Evolutionary conservation across 257 asterid genomes (phyloP), one percentile per base, ranked within the genome.

Genomic region (Solanum gandarillasii): DNA sequence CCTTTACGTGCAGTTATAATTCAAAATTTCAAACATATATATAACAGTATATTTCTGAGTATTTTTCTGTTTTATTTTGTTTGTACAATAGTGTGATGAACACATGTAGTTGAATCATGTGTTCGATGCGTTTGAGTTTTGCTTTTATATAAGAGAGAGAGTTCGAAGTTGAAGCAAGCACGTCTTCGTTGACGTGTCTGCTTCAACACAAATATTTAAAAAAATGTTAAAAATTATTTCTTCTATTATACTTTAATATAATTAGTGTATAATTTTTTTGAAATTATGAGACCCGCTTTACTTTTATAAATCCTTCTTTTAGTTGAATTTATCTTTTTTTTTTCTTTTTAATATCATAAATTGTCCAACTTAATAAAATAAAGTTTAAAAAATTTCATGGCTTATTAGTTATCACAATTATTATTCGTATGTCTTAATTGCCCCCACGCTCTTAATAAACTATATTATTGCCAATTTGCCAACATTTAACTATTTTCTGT

Each of bases 391-490:
- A 52, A 43, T 72, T 87, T 85, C 55, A 39, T 75, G 84, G 29
- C 55, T 52, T 81, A 58, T 13, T 70, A 65, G 18, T 5, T 12
- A 13, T 52, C 23, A 70, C 58, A 34, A 73, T 75, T 14, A 76
- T 87, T 88, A 58, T 87, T 87, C 89, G 79, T 89, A 89, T 87
- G 83, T 68, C 89, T 93, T 88, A 90, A 91, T 90, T 90, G 93
- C 82, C 91, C 90, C 92, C 96, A 91, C 95, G 93, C 89, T 96
- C 92, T 72, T 87, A 89, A 91, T 93, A 91, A 93, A 94, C 89
- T 88, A 89, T 38, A 82, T 76, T 76, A 23, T 74, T 36, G 95
- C 93, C 95, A 90, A 93, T 91, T 95, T 94, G 98, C 89, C 95
- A 65, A 65, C 18, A 65, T 60, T 21, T 21, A 52, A 52, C 9